Percentiles rank a stretch among this genome's conserved stretches.
Conservation (phyloP, 2,329 filamentous ascomycete species). For the Phialocephala sp. region DNA sequence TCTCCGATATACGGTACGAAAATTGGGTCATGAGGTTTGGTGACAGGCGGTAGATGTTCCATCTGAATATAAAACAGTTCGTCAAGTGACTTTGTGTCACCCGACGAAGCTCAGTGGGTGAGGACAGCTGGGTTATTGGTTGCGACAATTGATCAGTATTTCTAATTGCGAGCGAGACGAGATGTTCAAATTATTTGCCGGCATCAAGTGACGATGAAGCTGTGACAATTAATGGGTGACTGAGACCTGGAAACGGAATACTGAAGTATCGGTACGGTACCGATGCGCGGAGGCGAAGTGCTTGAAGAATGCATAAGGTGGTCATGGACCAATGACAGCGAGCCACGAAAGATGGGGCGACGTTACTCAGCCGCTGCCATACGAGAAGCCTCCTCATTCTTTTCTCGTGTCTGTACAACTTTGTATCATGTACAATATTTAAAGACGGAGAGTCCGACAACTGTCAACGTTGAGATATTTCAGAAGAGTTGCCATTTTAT, state of each 20-base stretch:
- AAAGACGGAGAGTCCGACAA: constrained; percentile 1
- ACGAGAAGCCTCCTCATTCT: background rate
- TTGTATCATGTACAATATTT: background rate
- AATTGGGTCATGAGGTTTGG: constrained; percentile 21
- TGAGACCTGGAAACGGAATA: background rate
- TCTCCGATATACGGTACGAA: constrained; percentile 21
- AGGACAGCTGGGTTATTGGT: background rate
- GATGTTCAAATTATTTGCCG: background rate
- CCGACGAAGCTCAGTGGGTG: background rate
- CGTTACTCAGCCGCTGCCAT: constrained; percentile 1
- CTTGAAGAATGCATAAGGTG: background rate
- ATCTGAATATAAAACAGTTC: background rate
- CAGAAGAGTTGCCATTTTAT: background rate
- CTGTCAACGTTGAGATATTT: constrained; percentile 4
- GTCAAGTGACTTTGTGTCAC: constrained; percentile 6
- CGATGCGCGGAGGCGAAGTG: background rate
- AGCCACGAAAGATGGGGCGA: background rate
- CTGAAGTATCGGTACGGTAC: background rate
- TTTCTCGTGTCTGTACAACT: background rate
- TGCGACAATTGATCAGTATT: background rate
- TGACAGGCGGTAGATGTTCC: constrained; percentile 26
- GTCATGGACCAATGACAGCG: background rate
- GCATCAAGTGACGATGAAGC: background rate
- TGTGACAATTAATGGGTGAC: background rate
- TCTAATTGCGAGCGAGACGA: background rate